Base-by-base conservation (phyloP, 257 asterid genomes). In the Anisodus tanguticus region DNA sequence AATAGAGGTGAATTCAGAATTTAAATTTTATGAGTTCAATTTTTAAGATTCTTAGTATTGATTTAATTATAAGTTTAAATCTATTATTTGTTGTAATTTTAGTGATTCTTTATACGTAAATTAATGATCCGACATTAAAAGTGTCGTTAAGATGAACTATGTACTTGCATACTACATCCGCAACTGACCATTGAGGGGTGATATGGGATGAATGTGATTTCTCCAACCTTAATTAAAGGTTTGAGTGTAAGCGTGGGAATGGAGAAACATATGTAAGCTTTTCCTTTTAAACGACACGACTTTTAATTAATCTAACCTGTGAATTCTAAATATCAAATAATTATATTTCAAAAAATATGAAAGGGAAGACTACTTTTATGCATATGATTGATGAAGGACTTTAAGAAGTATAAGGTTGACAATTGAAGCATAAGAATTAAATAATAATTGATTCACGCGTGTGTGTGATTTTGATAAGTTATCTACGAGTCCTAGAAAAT, bases 391-490 rank as follows among this genome's bases (percentile, higher is more conserved):
- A 45, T n/a, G 10, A 71, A 71, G 37, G 80, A 71, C 39, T 45
- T n/a, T 45, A 71, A 31, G 17, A 1, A 12, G 58, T 71, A 71
- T 71, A 71, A 45, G 43, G 80, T 71, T 71, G 80, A 71, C 80
- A 71, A 45, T 45, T 71, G 2, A 45, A 37, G 58, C 17, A n/a
- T 4, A 17, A n/a, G 6, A 71, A n/a, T 71, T 6, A n/a, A 71
- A 43, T 45, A 19, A 71, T 4, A 71, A 43, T 19, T 9, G 5
- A 71, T 45, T 71, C 58, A 3, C 26, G 7, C 80, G 80, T 45
- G 78, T 64, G 70, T 45, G 80, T 9, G 58, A 71, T 71, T 71
- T 45, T 71, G 17, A 45, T 43, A 3, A 41, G 35, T 9, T 16
- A 13, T 41, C 78, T 69, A 69, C 76, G 8, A 69, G n/a, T 69